A percentile compares a stretch with the other conserved stretches of the same genome.
These are phyloP conservation scores for Blastobotrys robertii DNA, from an alignment of 805 yeast species.

Conservation along the genomic window DNA sequence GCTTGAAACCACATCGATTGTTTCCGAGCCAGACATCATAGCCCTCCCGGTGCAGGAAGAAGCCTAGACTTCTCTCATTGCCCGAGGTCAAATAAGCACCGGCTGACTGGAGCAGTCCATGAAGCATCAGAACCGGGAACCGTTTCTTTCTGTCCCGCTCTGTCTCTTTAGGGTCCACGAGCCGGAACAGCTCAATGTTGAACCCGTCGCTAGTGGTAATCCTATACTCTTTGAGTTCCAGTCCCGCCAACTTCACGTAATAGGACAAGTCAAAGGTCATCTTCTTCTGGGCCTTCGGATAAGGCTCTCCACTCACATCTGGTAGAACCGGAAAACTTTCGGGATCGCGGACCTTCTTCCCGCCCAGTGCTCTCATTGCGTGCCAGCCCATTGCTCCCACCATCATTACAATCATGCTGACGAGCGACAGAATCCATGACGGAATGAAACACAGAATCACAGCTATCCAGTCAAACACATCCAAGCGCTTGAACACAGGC, in stretches of 20 bases:
- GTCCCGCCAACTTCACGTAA: constrained; percentile 53
- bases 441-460: constrained; percentile 14
- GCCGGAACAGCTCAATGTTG: constrained; percentile 52
- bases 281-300: constrained; percentile 22
- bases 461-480: neutral
- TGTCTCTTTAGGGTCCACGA: constrained; percentile 40
- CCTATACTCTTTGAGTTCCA: constrained; percentile 48
- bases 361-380: neutral
- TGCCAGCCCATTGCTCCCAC: constrained; percentile 13
- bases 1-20: constrained; percentile 77
- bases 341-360: neutral
- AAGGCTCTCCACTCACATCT: neutral
- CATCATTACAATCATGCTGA: constrained; percentile 19
- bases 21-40: constrained; percentile 90
- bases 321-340: neutral
- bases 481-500: too few species aligned
- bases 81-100: constrained; percentile 86
- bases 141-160: constrained; percentile 23
- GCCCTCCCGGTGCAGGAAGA: constrained; percentile 44
- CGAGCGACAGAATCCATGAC: constrained; percentile 18
- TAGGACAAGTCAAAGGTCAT: constrained; percentile 51
- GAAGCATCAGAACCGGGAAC: constrained; percentile 67
- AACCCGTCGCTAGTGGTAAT: constrained; percentile 76
- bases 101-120: constrained; percentile 80
- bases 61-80: constrained; percentile 53